A percentile compares a stretch with the other conserved stretches of the same genome.
phyloP scores from a whole-genome alignment of 176 grass and related monocot species.

The Musa troglodytarum region DNA sequence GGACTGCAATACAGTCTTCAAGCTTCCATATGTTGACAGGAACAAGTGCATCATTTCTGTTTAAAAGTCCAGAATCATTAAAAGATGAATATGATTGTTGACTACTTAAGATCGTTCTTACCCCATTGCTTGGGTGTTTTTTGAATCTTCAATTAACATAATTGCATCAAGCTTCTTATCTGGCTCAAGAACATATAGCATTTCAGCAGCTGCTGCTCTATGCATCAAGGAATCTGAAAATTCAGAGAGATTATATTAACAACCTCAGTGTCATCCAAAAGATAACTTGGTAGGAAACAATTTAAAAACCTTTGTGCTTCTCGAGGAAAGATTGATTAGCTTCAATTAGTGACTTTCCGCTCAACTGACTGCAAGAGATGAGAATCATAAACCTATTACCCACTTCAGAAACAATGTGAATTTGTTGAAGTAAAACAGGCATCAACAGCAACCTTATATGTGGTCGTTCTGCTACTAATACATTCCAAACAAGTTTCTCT shows the following conservation, averaged over 20 bases:
- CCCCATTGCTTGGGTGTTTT: constrained; percentile 54
- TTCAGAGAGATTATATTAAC: constrained; percentile 13
- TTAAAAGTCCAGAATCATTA: constrained; percentile 15
- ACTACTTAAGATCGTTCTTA: constrained; percentile 31
- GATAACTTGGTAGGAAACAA: constrained; percentile 2
- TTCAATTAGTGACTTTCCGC: constrained; percentile 76
- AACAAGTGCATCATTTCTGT: constrained; percentile 47
- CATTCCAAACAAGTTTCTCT: constrained; percentile 82
- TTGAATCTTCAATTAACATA: constrained; percentile 92
- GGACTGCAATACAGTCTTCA: constrained; percentile 79
- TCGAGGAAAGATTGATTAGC: constrained; percentile 72
- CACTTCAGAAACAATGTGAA: background rate
- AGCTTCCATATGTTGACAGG: constrained; percentile 58
- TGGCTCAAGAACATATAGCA: constrained; percentile 76
- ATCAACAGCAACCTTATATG: constrained; percentile 57
- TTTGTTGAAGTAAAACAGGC: constrained; percentile 4
- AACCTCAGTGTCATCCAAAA: background rate
- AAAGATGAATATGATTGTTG: background rate
- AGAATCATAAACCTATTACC: constrained; percentile 1
- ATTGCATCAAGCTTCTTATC: constrained; percentile 72
- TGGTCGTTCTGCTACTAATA: constrained; percentile 72
- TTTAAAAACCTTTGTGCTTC: constrained; percentile 58
- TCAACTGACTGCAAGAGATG: constrained; percentile 52
- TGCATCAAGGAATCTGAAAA: constrained; percentile 63
- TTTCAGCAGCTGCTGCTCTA: constrained; percentile 83